Evolutionary conservation across 208 protist species (phyloP), one percentile per base, ranked within the genome.

Genomic region (Acanthamoeba lenticulata): DNA sequence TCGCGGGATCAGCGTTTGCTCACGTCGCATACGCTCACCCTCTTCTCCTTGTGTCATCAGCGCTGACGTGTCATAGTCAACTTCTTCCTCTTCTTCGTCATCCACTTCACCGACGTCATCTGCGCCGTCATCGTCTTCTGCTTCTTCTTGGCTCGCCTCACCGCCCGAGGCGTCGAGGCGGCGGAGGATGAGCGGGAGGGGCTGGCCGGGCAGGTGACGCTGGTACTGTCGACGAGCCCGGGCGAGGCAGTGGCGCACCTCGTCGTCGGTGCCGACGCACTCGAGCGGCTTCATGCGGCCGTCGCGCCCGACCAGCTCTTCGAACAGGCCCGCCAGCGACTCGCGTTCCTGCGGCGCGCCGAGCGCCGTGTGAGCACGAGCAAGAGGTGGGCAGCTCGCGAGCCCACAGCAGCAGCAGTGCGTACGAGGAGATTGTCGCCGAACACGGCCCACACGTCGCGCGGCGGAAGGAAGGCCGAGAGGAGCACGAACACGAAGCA

Each of bases 401-500:
- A 32, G 9, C 0, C 9, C 9, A 69, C 13, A 27, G 29, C 13
- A 6, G 29, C 60, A 34, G 24, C 17, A 34, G 29, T 5, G 27
- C 69, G 69, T 45, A 79, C 79, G 32, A 88, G 47, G 45, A 88
- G 79, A 40, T 88, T 88, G 29, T 88, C 79, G 13, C 79, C 79
- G 44, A 88, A 88, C 21, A 88, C 79, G 36, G 45, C 47, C 79
- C 79, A 88, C 47, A 88, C 79, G 4, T 88, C 45, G 79, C 36
- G 47, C 52, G 79, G 79, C n/a, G 42, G 45, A 11, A 88, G 47
- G 45, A 42, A 62, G 45, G 79, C 79, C 42, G 45, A 62, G 6
- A 88, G 27, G n/a, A 88, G 79, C 2, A 88, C 24, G 19, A 88
- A 88, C 45, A 88, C 79, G 45, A 88, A 88, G 79, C 79, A 88